Percentiles rank a stretch among this genome's conserved stretches.
phyloP scores from a whole-genome alignment of 257 asterid genomes.

The Plantago ovata region DNA sequence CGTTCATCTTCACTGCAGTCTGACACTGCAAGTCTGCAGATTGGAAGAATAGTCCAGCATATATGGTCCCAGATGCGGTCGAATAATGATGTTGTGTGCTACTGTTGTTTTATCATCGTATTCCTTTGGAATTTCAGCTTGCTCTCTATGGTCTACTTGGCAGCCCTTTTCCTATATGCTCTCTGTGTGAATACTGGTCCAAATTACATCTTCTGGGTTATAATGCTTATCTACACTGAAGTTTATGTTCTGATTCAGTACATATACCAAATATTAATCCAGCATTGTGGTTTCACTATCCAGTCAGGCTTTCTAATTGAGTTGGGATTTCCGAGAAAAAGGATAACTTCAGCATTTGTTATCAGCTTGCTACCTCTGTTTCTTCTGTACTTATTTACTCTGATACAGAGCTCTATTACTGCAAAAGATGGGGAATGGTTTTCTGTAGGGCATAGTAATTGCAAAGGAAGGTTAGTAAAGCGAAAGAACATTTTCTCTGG shows the following conservation, averaged over 20 bases:
- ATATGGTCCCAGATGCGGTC: constrained; percentile 95
- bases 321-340: constrained; percentile 78
- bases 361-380: constrained; percentile 83
- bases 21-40: constrained; percentile 73
- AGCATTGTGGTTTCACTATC: constrained; percentile 88
- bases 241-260: constrained; percentile 79
- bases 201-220: constrained; percentile 83
- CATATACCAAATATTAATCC: constrained; percentile 83
- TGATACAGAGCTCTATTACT: constrained; percentile 93
- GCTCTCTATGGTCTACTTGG: constrained; percentile 92
- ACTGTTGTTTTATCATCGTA: constrained; percentile 79
- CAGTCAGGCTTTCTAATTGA: constrained; percentile 61
- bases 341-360: constrained; percentile 80
- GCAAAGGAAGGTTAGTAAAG: constrained; percentile 42
- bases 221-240: constrained; percentile 87
- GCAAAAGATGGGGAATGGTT: constrained; percentile 98
- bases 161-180: constrained; percentile 81
- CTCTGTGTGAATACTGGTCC: constrained; percentile 97
- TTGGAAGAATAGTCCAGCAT: constrained; percentile 72
- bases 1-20: constrained; percentile 73
- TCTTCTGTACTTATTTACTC: constrained; percentile 85
- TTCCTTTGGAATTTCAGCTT: constrained; percentile 97
- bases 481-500: constrained; percentile 31
- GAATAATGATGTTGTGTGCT: constrained; percentile 90
- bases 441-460: constrained; percentile 52